phyloP scores from a whole-genome alignment of 257 asterid species.

The Solanum lycopersicoides region DNA sequence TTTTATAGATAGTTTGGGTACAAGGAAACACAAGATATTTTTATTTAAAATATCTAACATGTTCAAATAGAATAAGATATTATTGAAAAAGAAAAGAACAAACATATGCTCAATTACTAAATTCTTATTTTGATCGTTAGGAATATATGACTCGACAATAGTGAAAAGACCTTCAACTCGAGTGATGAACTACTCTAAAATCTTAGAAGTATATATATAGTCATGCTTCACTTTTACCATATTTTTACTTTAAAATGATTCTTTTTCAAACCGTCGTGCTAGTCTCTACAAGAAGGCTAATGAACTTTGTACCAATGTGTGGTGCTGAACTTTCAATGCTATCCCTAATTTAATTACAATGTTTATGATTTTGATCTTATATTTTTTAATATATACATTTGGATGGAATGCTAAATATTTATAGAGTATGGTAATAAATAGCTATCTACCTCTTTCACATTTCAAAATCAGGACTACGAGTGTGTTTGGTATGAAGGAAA shows the following conservation, averaged over 20 bases:
- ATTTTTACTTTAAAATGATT: too few species aligned
- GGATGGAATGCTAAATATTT: background rate
- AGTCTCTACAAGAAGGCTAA: constrained; percentile 51
- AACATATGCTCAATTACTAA: background rate
- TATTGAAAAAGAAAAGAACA: background rate
- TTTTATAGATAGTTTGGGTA: background rate
- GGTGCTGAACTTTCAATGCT: constrained; percentile 18
- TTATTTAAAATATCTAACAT: background rate
- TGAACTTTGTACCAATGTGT: constrained; percentile 47
- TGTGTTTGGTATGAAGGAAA: too few species aligned
- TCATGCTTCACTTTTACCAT: too few species aligned
- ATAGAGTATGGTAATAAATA: too few species aligned
- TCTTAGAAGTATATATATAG: too few species aligned
- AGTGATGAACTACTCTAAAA: too few species aligned
- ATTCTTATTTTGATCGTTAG: too few species aligned
- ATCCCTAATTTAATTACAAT: background rate
- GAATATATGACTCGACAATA: too few species aligned
- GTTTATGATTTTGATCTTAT: background rate
- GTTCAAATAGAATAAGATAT: background rate
- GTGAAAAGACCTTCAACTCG: too few species aligned
- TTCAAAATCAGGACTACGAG: background rate
- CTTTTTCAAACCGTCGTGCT: too few species aligned
- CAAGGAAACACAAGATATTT: background rate
- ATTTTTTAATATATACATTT: background rate
- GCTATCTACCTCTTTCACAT: too few species aligned